These are phyloP conservation scores for Komagataella phaffii DNA, from an alignment of 805 yeast genomes.

Conservation along the genomic window DNA sequence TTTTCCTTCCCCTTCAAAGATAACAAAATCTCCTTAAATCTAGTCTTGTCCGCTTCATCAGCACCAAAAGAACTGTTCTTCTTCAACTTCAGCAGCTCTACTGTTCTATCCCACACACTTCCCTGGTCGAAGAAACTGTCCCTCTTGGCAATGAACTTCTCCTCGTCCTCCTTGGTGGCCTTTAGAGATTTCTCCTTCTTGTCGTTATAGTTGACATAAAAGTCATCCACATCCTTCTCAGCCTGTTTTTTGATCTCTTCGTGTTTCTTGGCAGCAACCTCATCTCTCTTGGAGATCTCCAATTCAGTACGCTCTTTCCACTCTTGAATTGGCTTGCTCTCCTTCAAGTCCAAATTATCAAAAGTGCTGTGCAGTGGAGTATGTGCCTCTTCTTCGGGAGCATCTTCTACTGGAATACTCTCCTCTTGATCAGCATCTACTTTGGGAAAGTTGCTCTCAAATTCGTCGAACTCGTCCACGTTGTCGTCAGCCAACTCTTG, in stretches of 20 bases:
- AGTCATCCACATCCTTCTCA: slow-evolving; percentile 73
- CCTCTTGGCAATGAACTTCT: slow-evolving; percentile 56
- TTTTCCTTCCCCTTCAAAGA: slow-evolving; percentile 41
- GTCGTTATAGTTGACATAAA: slow-evolving; percentile 79
- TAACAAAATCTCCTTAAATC: slow-evolving; percentile 35
- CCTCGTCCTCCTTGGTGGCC: slow-evolving; percentile 53
- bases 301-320: slow-evolving; percentile 77
- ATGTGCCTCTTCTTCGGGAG: slow-evolving; percentile 4
- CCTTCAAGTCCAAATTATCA: slow-evolving; percentile 24
- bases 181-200: slow-evolving; percentile 64
- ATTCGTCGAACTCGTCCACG: slow-evolving; percentile 38
- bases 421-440: slow-evolving; percentile 22
- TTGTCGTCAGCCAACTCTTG: slow-evolving; percentile 25
- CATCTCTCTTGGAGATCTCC: slow-evolving; percentile 73
- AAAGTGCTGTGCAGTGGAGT: slow-evolving; percentile 14
- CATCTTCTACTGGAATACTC: slow-evolving; percentile 2
- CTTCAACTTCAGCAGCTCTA: slow-evolving; percentile 23
- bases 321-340: slow-evolving; percentile 47
- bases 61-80: slow-evolving; percentile 22
- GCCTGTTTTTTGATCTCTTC: slow-evolving; percentile 64
- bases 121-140: slow-evolving; percentile 44
- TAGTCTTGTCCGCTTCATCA: slow-evolving; percentile 32
- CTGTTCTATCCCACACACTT: slow-evolving; percentile 43
- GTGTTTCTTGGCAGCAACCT: slow-evolving; percentile 48
- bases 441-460: slow-evolving; percentile 53